Percentiles rank a stretch among this genome's conserved stretches.
Evolutionary conservation across 176 grass and related monocot species (phyloP).

Genomic region (Leersia perrieri): DNA sequence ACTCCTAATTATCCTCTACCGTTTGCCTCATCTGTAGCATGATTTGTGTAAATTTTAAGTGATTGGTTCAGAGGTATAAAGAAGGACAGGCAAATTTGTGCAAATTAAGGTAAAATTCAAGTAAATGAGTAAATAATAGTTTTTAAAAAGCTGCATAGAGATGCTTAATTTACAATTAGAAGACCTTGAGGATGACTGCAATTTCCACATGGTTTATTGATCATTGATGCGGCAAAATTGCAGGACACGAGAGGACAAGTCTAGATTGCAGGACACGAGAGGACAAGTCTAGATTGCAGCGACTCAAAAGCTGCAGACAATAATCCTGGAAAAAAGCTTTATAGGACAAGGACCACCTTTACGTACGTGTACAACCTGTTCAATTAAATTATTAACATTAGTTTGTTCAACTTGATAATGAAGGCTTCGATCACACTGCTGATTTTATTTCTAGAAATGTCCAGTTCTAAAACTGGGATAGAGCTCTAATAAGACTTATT

Average conservation of each 20-base stretch:
- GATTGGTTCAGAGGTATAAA: too few species aligned
- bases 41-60: too few species aligned
- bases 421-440: neutral
- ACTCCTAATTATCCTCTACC: too few species aligned
- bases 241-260: neutral
- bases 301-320: conserved; percentile 6
- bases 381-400: neutral
- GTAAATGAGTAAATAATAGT: neutral
- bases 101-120: neutral
- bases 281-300: neutral
- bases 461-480: neutral
- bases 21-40: too few species aligned
- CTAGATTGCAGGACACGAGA: neutral
- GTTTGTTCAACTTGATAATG: neutral
- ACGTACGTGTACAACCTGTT: neutral
- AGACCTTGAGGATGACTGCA: neutral
- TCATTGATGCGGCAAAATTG: neutral
- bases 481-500: neutral
- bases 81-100: neutral
- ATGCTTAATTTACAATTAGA: neutral
- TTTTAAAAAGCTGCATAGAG: too few species aligned
- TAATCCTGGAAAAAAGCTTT: neutral
- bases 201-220: neutral
- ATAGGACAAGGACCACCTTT: neutral
- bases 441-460: neutral